Percentiles rank a stretch among this genome's conserved stretches.
These are phyloP conservation scores for Rhizodiscina lignyota DNA, from an alignment of 495 filamentous ascomycete species.

Conservation along the genomic window DNA sequence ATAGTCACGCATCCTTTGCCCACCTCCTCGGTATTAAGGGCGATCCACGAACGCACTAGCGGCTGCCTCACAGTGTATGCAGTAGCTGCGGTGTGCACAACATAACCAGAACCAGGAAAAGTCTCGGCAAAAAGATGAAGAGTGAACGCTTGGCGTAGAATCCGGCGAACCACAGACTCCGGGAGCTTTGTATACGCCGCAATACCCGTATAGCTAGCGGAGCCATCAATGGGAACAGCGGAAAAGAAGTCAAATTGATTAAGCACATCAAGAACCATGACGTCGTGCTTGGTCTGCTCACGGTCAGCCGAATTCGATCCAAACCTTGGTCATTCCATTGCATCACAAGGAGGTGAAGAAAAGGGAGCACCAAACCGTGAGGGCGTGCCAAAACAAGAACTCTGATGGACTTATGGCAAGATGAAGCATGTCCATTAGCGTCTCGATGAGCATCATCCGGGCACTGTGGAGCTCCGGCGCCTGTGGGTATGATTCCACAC, in stretches of 20 bases:
- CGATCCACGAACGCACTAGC: neutral
- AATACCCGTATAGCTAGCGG: neutral
- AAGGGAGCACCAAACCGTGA: too few relatives aligned
- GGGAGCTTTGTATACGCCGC: neutral
- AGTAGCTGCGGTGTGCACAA: neutral
- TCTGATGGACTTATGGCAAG: neutral
- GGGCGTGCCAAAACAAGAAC: neutral
- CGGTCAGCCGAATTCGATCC: neutral
- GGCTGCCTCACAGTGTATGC: neutral
- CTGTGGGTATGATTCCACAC: neutral
- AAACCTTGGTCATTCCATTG: neutral
- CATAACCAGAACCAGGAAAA: neutral
- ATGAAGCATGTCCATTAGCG: neutral
- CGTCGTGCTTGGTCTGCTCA: slow-evolving; percentile 1
- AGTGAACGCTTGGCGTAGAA: neutral
- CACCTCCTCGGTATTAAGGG: neutral
- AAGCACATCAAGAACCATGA: neutral
- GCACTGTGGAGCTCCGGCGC: neutral
- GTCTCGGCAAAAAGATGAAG: neutral
- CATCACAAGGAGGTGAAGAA: neutral
- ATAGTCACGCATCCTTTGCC: neutral
- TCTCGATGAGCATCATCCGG: neutral
- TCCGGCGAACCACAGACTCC: neutral
- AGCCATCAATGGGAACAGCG: neutral
- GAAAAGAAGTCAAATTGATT: neutral